These are phyloP conservation scores for Eutrema heterophyllum DNA, from an alignment of 345 rosid genomes.

Conservation along the genomic window DNA sequence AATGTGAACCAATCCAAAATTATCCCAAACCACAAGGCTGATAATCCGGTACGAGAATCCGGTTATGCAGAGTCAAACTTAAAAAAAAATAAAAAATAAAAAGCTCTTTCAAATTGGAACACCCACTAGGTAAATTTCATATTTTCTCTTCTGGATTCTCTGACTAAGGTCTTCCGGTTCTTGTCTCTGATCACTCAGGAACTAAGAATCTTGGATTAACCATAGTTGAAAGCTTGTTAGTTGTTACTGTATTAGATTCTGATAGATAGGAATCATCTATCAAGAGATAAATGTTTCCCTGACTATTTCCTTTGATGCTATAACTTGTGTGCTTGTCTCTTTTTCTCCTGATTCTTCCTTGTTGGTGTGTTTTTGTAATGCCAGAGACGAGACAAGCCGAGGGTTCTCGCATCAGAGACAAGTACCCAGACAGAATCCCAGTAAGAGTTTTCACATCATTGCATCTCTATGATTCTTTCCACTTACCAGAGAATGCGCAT, in stretches of 20 bases:
- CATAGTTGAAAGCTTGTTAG: constrained; percentile 51
- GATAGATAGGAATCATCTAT: constrained; percentile 47
- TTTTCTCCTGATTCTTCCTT: neutral
- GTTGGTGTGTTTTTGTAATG: no score
- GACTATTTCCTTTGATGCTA: neutral
- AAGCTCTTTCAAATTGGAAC: constrained; percentile 54
- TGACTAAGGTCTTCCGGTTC: neutral
- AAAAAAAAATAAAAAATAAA: neutral
- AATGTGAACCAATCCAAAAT: neutral
- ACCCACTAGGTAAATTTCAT: constrained; percentile 55
- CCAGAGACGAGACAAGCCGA: no score
- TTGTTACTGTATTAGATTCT: constrained; percentile 34
- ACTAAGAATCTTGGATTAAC: neutral
- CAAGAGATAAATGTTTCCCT: constrained; percentile 43
- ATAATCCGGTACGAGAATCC: neutral
- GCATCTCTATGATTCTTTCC: no score
- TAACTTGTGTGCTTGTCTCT: neutral
- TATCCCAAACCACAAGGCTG: neutral
- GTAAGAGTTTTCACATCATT: no score
- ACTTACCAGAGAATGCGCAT: constrained; percentile 1
- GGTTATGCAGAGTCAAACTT: neutral
- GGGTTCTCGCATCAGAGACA: no score
- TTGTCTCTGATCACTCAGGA: neutral
- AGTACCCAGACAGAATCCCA: no score
- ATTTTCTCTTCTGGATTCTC: neutral